Evolutionary conservation across 345 rosid species (phyloP).

Genomic region (Acer saccharum): DNA sequence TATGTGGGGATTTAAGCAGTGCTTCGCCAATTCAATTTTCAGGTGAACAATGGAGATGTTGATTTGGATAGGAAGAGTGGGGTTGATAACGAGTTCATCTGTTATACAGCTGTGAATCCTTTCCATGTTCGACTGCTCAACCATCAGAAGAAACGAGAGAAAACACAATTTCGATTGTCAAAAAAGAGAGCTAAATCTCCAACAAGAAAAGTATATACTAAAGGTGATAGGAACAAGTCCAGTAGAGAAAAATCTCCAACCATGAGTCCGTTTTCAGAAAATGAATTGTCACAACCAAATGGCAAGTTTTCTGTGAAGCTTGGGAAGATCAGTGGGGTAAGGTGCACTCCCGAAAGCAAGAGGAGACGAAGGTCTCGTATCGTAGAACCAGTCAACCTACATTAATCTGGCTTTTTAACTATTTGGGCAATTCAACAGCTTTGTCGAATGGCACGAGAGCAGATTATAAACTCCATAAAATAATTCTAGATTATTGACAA

Average conservation of each 20-base stretch:
- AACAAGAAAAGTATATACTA: slow-evolving; percentile 23
- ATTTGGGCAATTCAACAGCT: slow-evolving; percentile 18
- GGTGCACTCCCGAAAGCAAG: slow-evolving; percentile 75
- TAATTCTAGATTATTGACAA: slow-evolving; percentile 15
- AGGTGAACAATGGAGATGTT: slow-evolving; percentile 95
- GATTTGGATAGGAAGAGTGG: slow-evolving; percentile 54
- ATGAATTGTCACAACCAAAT: slow-evolving; percentile 35
- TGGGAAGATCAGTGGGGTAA: slow-evolving; percentile 37
- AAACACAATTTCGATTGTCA: slow-evolving; percentile 31
- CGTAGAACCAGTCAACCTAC: slow-evolving; percentile 42
- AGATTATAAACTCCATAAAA: neutral
- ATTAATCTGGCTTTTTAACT: slow-evolving; percentile 17
- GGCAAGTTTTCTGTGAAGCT: slow-evolving; percentile 51
- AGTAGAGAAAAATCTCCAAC: slow-evolving; percentile 9
- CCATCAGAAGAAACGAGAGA: slow-evolving; percentile 28
- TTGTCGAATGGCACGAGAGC: slow-evolving; percentile 16
- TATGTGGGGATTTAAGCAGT: neutral
- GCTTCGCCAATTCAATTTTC: slow-evolving; percentile 20
- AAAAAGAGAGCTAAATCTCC: slow-evolving; percentile 72
- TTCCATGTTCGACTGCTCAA: slow-evolving; percentile 62
- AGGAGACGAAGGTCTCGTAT: slow-evolving; percentile 62
- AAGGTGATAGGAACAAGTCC: slow-evolving; percentile 7
- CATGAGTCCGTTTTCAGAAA: slow-evolving; percentile 22
- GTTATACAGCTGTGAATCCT: slow-evolving; percentile 75
- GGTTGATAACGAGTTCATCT: slow-evolving; percentile 38